Conservation (phyloP, 192 early-diverging fungal genomes). For the Linnemannia exigua region DNA sequence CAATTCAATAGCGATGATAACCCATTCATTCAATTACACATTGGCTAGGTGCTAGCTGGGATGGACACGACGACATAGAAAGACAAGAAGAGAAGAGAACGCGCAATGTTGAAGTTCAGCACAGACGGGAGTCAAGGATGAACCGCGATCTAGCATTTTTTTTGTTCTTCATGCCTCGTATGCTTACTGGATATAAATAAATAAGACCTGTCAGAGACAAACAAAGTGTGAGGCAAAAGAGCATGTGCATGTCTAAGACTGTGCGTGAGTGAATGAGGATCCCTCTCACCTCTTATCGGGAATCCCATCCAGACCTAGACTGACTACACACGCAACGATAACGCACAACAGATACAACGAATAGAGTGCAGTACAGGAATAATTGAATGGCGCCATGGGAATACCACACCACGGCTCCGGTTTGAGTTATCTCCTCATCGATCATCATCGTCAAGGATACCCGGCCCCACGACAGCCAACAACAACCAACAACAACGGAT, state of each 20-base stretch:
- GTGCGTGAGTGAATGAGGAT: neutral
- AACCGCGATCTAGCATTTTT: slow-evolving; percentile 3
- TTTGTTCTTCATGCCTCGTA: neutral
- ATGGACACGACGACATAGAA: neutral
- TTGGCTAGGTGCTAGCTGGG: too few species aligned
- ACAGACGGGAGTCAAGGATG: neutral
- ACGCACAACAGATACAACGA: neutral
- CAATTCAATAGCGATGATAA: neutral
- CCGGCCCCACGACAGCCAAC: too few species aligned
- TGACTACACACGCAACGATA: neutral
- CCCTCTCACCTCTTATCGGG: neutral
- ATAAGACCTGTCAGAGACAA: neutral
- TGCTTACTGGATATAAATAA: neutral
- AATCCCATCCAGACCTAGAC: neutral
- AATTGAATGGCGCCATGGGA: neutral
- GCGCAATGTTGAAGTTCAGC: neutral
- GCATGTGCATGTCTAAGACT: neutral
- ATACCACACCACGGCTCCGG: too few species aligned
- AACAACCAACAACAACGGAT: too few species aligned
- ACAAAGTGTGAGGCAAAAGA: neutral
- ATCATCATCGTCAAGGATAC: too few species aligned
- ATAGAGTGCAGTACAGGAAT: neutral
- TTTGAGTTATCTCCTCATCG: too few species aligned
- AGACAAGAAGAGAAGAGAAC: neutral
- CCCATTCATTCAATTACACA: too few species aligned